Base-by-base conservation (phyloP, 2,329 filamentous ascomycete species). In the Cladosporium sp. region DNA sequence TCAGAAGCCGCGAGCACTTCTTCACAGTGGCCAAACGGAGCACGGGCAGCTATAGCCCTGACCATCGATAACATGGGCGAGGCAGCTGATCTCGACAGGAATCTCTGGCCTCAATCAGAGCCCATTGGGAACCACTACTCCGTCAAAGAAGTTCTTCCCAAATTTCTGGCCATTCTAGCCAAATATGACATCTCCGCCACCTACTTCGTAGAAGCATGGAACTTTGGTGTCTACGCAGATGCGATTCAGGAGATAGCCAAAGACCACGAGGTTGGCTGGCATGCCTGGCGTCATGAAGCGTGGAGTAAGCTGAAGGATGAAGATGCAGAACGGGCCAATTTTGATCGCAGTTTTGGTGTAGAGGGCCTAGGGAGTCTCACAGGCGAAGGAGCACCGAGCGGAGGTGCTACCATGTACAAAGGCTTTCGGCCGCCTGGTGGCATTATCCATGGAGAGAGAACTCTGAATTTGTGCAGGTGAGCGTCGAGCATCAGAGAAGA, bases 61-160 rank as follows among this genome's bases (percentile, higher is more conserved):
- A 67, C 65, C 12, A 53, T 67, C 22, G 65, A 67, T 59, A 67
- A 67, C 53, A 62, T 66, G 59, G 65, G 62, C 32, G 65, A 67
- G 58, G 65, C 64, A 12, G 65, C 65, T 15, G 65, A 67, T 43
- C 43, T 67, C 0, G 56, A 67, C 40, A 57, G 65, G 1, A 47
- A 52, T 3, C 53, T 67, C 11, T 65, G 64, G 63, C 59, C 60
- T 9, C 15, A 48, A 38, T 38, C 54, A 22, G 20, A 57, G 44
- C 58, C 61, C 8, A 47, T 65, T 12, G 65, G 65, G 13, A 55
- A 56, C 7, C 65, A 67, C 47, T 60, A 60, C 48, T 61, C 59
- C 9, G 61, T 66, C 15, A 62, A 45, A 24, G 52, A 61, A 41
- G 58, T 57, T 15, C 32, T 67, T 2, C 64, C 65, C 2, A 40